phyloP scores from a whole-genome alignment of 73 alveolate genomes.

The Paramecium octaurelia region DNA sequence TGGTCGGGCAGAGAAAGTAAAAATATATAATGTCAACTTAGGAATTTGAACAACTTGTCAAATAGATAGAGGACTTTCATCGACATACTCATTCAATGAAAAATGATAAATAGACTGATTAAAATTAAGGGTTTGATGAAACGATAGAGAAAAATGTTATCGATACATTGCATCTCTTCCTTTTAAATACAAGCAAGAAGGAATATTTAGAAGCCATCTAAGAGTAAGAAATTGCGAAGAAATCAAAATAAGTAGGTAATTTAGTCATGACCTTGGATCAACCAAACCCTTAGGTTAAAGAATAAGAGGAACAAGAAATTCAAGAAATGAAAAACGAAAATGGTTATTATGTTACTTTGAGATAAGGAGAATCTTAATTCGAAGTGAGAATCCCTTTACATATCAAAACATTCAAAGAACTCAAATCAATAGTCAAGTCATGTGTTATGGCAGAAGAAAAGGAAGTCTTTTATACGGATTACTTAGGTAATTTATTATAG shows the following conservation, averaged over 20 bases:
- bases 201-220: background rate
- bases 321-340: background rate
- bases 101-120: background rate
- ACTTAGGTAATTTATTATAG: background rate
- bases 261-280: background rate
- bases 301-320: background rate
- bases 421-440: background rate
- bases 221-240: background rate
- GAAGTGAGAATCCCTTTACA: background rate
- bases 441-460: conserved; percentile 13
- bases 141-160: background rate
- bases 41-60: background rate
- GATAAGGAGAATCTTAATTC: background rate
- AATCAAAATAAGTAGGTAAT: background rate
- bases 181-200: background rate
- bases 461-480: background rate
- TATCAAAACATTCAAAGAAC: background rate
- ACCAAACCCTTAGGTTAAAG: background rate
- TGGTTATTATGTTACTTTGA: background rate
- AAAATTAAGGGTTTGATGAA: background rate
- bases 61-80: background rate
- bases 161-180: background rate
- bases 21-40: background rate
- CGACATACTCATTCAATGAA: background rate
- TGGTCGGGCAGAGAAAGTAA: background rate